Base-by-base conservation (phyloP, 2,329 filamentous ascomycete species). In the Torrubiella hemipterigena region DNA sequence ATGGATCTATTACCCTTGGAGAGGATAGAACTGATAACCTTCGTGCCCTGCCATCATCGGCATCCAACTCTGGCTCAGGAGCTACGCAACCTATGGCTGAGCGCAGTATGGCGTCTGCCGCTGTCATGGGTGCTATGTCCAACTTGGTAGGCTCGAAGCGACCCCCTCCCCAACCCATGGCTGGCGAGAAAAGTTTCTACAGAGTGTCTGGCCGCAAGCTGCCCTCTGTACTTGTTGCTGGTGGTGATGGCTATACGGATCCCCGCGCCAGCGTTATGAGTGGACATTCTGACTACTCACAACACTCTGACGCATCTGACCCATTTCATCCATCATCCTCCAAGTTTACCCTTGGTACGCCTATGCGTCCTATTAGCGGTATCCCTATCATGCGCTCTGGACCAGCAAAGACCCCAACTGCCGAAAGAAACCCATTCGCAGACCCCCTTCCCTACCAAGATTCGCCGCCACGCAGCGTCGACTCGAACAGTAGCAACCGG, bases 201-300 rank as follows among this genome's bases (percentile, higher is more conserved):
- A 69, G 73, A 18, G 67, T 81, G 3, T 76, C 75, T 6, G 76
- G 76, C 38, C 66, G 67, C 44, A 80, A 79, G 44, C 49, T 81
- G 34, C 69, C 71, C 4, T 73, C 76, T 3, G 74, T 79, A 8
- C 52, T 80, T 22, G 62, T 72, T 36, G 61, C 60, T 28, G 74
- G 75, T 11, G 75, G 74, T 6, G 74, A 79, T 45, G 75, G 75
- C 2, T 79, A 73, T 50, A 63, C 63, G 14, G 71, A 72, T 36
- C 63, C 58, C 7, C 50, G 54, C 5, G 49, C 51, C 31, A 61
- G 52, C 40, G 49, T 59, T 29, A 51, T 64, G 42, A 73, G 67
- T 42, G 61, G 58, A 20, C 55, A 55, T 29, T 70, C 69, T 2
- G 59, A 65, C 34, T 71, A 63, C 37, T 68, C 68, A 47, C 58